phyloP scores from a whole-genome alignment of 805 yeast species.

The Ogataea methanolica region DNA sequence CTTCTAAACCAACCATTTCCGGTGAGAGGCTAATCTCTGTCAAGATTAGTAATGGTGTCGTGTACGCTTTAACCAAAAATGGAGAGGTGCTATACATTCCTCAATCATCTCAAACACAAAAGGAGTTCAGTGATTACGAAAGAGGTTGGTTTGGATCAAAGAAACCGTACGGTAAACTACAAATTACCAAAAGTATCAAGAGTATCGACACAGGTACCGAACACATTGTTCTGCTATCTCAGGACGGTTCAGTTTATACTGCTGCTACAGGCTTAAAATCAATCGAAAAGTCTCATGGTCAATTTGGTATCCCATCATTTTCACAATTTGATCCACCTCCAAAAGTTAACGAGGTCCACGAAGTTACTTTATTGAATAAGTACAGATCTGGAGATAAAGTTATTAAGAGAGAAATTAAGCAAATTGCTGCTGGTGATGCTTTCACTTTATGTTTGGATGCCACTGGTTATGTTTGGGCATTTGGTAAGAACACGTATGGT shows the following conservation, averaged over 20 bases:
- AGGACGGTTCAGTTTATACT: constrained; percentile 56
- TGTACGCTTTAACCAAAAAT: constrained; percentile 43
- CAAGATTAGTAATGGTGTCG: constrained; percentile 47
- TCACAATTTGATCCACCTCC: constrained; percentile 64
- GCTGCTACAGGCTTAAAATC: constrained; percentile 51
- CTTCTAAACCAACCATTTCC: constrained; percentile 33
- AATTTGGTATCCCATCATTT: constrained; percentile 72
- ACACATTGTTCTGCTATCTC: constrained; percentile 64
- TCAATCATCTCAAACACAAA: constrained; percentile 22
- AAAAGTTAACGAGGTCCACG: constrained; percentile 41
- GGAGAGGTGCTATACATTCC: constrained; percentile 44
- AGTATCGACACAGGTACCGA: constrained; percentile 53
- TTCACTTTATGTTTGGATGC: constrained; percentile 71
- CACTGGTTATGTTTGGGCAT: constrained; percentile 69
- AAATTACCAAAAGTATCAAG: constrained; percentile 24
- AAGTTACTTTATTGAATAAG: constrained; percentile 54
- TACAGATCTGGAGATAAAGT: constrained; percentile 25
- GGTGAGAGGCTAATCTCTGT: constrained; percentile 43
- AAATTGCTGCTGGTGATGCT: constrained; percentile 68
- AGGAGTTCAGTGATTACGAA: constrained; percentile 4
- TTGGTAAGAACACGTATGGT: constrained; percentile 85
- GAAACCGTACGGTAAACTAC: constrained; percentile 13
- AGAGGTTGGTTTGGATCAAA: constrained; percentile 14
- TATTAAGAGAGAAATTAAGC: constrained; percentile 41
- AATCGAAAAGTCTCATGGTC: constrained; percentile 58